Evolutionary conservation across 179 eudicot genomes (phyloP).

Genomic region (Silene vulgaris): DNA sequence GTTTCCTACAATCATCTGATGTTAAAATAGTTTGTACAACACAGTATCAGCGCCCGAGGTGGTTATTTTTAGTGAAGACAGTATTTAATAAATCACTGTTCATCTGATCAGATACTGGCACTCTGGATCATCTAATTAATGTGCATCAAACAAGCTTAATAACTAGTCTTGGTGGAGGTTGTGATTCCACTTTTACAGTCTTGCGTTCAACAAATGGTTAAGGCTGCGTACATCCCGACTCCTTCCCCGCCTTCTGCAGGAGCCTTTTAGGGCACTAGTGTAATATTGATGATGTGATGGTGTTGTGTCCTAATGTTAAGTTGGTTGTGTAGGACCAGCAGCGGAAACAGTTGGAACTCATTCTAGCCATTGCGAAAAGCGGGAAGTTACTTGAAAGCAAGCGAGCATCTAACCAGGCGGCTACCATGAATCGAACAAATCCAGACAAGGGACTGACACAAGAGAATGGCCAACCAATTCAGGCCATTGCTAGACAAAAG

Average conservation of each 20-base stretch:
- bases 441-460: constrained; percentile 27
- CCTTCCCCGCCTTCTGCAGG: neutral
- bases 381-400: constrained; percentile 53
- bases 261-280: neutral
- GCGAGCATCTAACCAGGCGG: constrained; percentile 33
- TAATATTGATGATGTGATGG: neutral
- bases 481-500: constrained; percentile 29
- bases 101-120: neutral
- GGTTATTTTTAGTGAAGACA: neutral
- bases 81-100: neutral
- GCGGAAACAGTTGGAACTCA: constrained; percentile 82
- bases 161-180: neutral
- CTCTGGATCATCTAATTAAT: neutral
- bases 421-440: constrained; percentile 17
- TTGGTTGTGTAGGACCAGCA: constrained; percentile 62
- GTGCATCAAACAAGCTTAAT: neutral
- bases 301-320: neutral
- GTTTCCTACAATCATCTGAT: neutral
- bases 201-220: neutral
- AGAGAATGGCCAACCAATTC: constrained; percentile 32
- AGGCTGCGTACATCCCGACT: neutral
- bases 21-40: neutral
- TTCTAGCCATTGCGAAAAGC: constrained; percentile 65
- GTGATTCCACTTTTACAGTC: neutral
- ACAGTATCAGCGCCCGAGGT: neutral